Evolutionary conservation across 139 green algal genomes (phyloP), one percentile per base, ranked within the genome.

Genomic region (Picocystis salinarum): DNA sequence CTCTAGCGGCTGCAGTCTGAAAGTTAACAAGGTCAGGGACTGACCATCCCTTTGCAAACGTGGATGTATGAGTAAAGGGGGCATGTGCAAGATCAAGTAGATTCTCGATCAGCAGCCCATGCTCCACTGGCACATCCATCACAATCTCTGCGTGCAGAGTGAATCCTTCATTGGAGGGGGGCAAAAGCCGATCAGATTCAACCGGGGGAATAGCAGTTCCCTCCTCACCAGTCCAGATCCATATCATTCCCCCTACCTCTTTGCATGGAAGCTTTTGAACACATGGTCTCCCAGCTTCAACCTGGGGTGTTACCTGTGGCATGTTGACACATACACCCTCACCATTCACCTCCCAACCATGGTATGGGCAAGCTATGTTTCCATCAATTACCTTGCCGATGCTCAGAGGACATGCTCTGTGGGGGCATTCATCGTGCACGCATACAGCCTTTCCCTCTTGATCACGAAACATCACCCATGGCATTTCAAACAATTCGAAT

Each of bases 101-200:
- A 60, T 98, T 98, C 70, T 98, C 88, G 42, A 98, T 69, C 49
- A 98, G 70, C 59, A 98, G 70, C 6, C 88, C 88, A 53, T 94
- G 83, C 67, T 98, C 88, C 34, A 96, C 85, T 1, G 83, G 83
- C 23, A 98, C 82, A 28, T 96, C 83, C 31, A 96, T 42, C 52
- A 69, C 46, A n/a, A 83, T 59, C 51, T 83, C 69, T 25, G 72
- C 39, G 26, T 6, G 9, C 6, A 34, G 10, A 31, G 15, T 5
- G 26, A 49, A 40, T 7, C 55, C 12, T 15, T 53, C 11, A 17
- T 28, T 28, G 12, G 11, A 11, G 12, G 42, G 42, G 15, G n/a
- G 11, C 42, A 49, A 28, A 17, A 18, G 39, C 23, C 13, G 51
- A 50, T 15, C 28, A 50, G 13, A 12, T 23, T 44, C 51, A 23